Base-by-base conservation (phyloP, 495 filamentous ascomycete genomes). In the Talaromyces adpressus region DNA sequence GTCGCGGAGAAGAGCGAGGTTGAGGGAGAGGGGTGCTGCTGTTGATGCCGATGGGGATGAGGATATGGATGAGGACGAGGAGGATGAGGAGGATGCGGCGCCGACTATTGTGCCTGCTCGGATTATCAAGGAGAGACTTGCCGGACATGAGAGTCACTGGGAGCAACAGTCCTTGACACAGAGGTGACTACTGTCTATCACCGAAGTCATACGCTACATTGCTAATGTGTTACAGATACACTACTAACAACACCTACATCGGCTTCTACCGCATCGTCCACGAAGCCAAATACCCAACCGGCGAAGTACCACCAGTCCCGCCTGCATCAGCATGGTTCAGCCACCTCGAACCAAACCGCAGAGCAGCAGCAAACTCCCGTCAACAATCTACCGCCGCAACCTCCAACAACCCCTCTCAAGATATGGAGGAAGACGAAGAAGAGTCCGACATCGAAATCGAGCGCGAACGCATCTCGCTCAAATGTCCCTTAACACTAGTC, bases 401-500 rank as follows among this genome's bases (percentile, higher is more conserved):
- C 45, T 20, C 45, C 18, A 49, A 18, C 45, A 22, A 49, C 45
- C 12, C 36, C 14, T 41, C 36, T 1, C 65, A 5, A 63, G 54
- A 12, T 54, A 56, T 34, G 30, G 54, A 57, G 27, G 27, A 62
- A 63, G 59, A 66, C 59, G 59, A 63, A 58, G 72, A 65, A 52
- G 72, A 69, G 2, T 90, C 94, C 23, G 92, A 97, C 32, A 77
- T 97, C 57, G 84, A 86, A 7, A 85, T 96, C 53, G 80, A 84
- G 62, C 77, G 86, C 59, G 89, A 88, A 66, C 82, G 81, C 18
- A 80, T 89, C 65, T 89, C 85, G 63, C 81, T 91, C 57, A 89
- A 87, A 69, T 96, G 92, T 68, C 91, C 91, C 0, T 69, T 97
- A n/a, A 93, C 92, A 1, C 79, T 96, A 49, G 79, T 81, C 41